Base-by-base conservation (phyloP, 495 filamentous ascomycete species). In the Podospora anserina region DNA sequence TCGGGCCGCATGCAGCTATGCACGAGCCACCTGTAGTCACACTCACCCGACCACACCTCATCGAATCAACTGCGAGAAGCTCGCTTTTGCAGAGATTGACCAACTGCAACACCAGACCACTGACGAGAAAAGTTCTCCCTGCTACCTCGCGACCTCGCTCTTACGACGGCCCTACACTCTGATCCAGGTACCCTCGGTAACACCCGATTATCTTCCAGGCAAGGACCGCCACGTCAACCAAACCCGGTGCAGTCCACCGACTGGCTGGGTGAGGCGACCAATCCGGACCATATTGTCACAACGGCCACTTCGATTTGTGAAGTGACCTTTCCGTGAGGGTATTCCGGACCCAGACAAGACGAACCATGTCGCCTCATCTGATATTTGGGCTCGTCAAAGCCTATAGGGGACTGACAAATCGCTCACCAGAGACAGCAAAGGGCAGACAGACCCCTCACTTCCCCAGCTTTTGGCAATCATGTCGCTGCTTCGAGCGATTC, bases 11-110 rank as follows among this genome's bases (percentile, higher is more conserved):
- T 70, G 76, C 71, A 70, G 49, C 68, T 69, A 71, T 81, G 76
- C 79, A 80, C 74, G 71, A 79, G 71, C 70, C 67, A 76, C 69
- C n/a, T 67, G 70, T 75, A 74, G 75, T 81, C 79, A 81, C 79
- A 81, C 73, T 67, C 63, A 57, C 53, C 53, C 68, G 62, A 74
- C 70, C 70, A 55, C 65, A 58, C 55, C 64, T 65, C 55, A 58
- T 74, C 78, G 70, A 80, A 80, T 80, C 75, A 79, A 65, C 65
- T 73, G 62, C 66, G 56, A 53, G 54, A 73, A 69, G 67, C 69
- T 66, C 54, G 15, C 20, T 59, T 75, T 73, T 69, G 67, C 62
- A 60, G 56, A 44, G 61, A 63, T 60, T 68, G 65, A 34, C n/a
- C 28, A 57, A 57, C 55, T 65, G 58, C 66, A 65, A 54, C 68